Base-by-base conservation (phyloP, 371 early-diverging fungal species). In the Syncephalastrum monosporum region DNA sequence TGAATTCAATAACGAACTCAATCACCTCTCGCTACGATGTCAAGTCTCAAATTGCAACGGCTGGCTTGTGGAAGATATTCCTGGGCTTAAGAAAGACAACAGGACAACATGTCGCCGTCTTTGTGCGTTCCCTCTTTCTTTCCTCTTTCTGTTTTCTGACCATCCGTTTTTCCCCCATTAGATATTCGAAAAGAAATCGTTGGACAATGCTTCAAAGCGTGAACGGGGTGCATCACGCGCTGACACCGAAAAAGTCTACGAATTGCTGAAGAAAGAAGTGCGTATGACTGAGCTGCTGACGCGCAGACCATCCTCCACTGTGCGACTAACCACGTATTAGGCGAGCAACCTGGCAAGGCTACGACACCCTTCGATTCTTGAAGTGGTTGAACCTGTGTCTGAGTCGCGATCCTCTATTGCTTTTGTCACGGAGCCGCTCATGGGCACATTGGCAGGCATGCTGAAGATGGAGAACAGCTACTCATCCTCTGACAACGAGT, bases 301-400 rank as follows among this genome's bases (percentile, higher is more conserved):
- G 38, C 6, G 60, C 47, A 47, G 54, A 47, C 44, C 24, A 6
- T 42, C 42, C 13, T 5, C 15, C 56, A n/a, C 14, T 13, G 23
- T 15, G 5, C 19, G n/a, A n/a, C 17, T 27, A 23, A 48, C 14
- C 14, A 17, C 17, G 33, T 24, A 24, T 48, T 47, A 24, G 84
- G 86, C 86, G n/a, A 79, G 85, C 19, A 83, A 90, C 63, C 74
- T 92, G 19, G 73, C 91, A n/a, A 80, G 89, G 33, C 65, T 94
- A 56, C 83, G 94, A 49, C 95, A 94, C 60, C 95, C 95, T 3
- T 82, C 84, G 23, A 75, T 94, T 56, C 67, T 94, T 46, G 91
- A 89, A 64, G 87, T 93, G 13, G 85, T 90, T 5, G 94, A 93
- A 54, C 89, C 93, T 3, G 68, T 91, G 14, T 88, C 85, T 24